These are phyloP conservation scores for Chlamydomonas asymmetrica DNA, from an alignment of 139 green algal genomes.

Conservation along the genomic window DNA sequence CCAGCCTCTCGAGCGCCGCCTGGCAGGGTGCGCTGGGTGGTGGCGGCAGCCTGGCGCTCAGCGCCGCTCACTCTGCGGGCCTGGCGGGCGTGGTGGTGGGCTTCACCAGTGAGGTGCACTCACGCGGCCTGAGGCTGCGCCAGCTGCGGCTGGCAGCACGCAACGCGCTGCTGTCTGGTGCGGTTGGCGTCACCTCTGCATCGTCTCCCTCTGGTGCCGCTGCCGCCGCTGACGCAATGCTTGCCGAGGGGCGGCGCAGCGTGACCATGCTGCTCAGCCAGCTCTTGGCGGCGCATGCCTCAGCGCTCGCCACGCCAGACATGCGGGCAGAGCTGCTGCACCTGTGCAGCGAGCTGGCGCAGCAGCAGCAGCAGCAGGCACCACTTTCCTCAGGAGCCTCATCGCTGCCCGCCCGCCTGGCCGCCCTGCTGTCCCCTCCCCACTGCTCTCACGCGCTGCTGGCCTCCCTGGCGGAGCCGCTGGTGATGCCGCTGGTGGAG, in stretches of 20 bases:
- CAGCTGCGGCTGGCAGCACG: slow-evolving; percentile 72
- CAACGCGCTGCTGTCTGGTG: no score
- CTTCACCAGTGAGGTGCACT: background rate
- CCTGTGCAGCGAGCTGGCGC: background rate
- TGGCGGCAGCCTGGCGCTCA: no score
- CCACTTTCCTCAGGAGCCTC: background rate
- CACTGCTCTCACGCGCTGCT: background rate
- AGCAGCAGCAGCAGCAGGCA: background rate
- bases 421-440: background rate
- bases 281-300: slow-evolving; percentile 53
- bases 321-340: background rate
- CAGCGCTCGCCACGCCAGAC: slow-evolving; percentile 24
- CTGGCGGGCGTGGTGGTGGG: background rate
- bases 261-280: slow-evolving; percentile 50
- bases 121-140: slow-evolving; percentile 47
- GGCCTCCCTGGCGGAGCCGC: background rate
- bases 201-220: slow-evolving; percentile 34
- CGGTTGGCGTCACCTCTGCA: no score
- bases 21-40: no score
- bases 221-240: background rate
- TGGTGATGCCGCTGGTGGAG: background rate
- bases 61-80: no score
- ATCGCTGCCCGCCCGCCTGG: background rate
- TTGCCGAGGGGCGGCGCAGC: slow-evolving; percentile 26
- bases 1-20: no score